Evolutionary conservation across 371 early-diverging fungal genomes (phyloP), one percentile per base, ranked within the genome.

Genomic region (Blakeslea trispora): DNA sequence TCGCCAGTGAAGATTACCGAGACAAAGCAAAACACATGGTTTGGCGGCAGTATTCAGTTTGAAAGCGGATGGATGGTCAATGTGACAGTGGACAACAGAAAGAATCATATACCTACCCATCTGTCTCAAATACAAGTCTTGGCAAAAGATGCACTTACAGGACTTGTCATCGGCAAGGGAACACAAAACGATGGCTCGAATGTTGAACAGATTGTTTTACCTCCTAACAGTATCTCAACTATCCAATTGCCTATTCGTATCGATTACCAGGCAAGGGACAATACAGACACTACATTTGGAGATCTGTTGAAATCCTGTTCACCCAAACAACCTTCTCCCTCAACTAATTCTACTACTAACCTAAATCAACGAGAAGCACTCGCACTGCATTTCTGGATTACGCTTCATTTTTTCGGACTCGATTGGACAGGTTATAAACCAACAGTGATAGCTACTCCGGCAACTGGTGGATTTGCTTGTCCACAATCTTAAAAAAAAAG

Each of bases 11-110:
- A 69, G 17, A 63, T 73, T 4, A 67, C 69, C 1, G 68, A 73
- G 35, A 72, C 73, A 2, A 54, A 57, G 19, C 76, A 76, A 45
- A 68, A 71, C 19, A 57, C 7, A 61, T 76, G 71, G 63, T 71
- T 0, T 14, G 14, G 37, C 11, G 72, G 76, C 9, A 77, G 73
- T 57, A 69, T 72, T 23, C 66, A 64, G 1, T 77, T 77, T 45
- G 77, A 77, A 53, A 71, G 67, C 28, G 66, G 69, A 39, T 78
- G 79, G 79, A 35, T 66, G n/a, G 75, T 78, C 9, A 72, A 72
- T 42, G 53, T 74, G 9, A 72, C 72, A 1, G 65, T 78, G 1
- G 79, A 78, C 34, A 72, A 71, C 46, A 63, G 75, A 2, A 61
- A 63, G 24, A 78, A 78, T 35, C 68, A 63, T 44, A 62, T 78